phyloP scores from a whole-genome alignment of 2,329 filamentous ascomycete species.

The Magnaporthiopsis poae region DNA sequence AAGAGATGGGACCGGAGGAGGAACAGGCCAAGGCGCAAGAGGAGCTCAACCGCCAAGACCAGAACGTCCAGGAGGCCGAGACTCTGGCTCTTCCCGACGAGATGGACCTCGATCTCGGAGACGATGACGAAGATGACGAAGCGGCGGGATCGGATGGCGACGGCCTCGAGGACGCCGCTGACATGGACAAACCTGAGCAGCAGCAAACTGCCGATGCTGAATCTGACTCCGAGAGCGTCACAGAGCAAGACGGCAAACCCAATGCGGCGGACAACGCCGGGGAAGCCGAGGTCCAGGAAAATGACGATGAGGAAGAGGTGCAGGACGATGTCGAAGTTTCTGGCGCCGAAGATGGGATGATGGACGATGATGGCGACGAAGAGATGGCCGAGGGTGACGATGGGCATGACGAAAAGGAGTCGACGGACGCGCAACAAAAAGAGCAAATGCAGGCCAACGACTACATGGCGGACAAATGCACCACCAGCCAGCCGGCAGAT shows the following conservation, averaged over 20 bases:
- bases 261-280: conserved; percentile 31
- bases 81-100: conserved; percentile 78
- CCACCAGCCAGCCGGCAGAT: conserved; percentile 53
- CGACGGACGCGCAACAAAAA: conserved; percentile 29
- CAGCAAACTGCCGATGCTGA: conserved; percentile 23
- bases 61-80: conserved; percentile 72
- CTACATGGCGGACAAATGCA: conserved; percentile 50
- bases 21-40: conserved; percentile 47
- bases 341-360: conserved; percentile 27
- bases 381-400: conserved; percentile 27
- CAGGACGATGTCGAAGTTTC: conserved; percentile 33
- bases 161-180: conserved; percentile 50
- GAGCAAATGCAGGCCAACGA: conserved; percentile 39
- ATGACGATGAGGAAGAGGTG: conserved; percentile 24
- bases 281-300: conserved; percentile 21
- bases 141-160: conserved; percentile 32
- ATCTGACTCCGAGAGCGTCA: conserved; percentile 33
- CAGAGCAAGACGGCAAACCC: conserved; percentile 24
- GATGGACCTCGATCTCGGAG: conserved; percentile 76
- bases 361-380: conserved; percentile 21
- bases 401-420: conserved; percentile 27
- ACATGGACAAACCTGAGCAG: conserved; percentile 25
- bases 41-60: conserved; percentile 53
- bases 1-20: conserved; percentile 52
- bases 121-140: conserved; percentile 45